Conservation (phyloP, 257 asterid genomes). For the Solanum paucissectum region DNA sequence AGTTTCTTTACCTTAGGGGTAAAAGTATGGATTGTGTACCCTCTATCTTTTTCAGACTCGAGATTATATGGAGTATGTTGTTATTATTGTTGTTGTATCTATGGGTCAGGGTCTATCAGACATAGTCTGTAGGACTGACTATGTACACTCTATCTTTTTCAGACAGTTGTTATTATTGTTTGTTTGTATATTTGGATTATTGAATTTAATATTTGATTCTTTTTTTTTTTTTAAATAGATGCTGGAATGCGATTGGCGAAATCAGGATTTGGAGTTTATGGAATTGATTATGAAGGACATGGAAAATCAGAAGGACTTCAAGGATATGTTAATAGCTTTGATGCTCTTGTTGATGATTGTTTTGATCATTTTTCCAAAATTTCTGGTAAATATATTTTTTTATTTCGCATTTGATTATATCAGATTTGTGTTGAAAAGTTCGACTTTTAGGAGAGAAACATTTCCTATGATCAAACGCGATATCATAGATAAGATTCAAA, state of each 20-base stretch:
- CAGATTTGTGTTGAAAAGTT: background rate
- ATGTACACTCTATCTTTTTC: too few relatives aligned
- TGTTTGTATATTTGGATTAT: background rate
- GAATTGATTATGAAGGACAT: constrained; percentile 58
- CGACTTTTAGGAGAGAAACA: background rate
- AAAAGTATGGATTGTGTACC: background rate
- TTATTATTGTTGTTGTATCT: background rate
- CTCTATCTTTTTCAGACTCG: background rate
- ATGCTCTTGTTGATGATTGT: constrained; percentile 39
- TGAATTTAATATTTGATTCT: background rate
- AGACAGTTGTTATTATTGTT: too few relatives aligned
- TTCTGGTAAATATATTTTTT: constrained; percentile 21
- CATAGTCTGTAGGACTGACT: too few relatives aligned
- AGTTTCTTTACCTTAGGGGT: background rate
- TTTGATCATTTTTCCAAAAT: constrained; percentile 38
- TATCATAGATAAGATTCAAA: background rate
- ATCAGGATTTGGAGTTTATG: constrained; percentile 53
- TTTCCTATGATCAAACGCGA: background rate
- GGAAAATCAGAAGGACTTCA: constrained; percentile 59
- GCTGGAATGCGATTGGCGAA: constrained; percentile 34
- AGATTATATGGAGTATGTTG: background rate
- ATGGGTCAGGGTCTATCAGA: background rate
- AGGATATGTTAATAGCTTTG: constrained; percentile 31
- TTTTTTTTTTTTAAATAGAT: constrained; percentile 1
- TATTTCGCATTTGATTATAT: background rate